Base-by-base conservation (phyloP, 2,329 filamentous ascomycete genomes). In the Penicillium sp. region DNA sequence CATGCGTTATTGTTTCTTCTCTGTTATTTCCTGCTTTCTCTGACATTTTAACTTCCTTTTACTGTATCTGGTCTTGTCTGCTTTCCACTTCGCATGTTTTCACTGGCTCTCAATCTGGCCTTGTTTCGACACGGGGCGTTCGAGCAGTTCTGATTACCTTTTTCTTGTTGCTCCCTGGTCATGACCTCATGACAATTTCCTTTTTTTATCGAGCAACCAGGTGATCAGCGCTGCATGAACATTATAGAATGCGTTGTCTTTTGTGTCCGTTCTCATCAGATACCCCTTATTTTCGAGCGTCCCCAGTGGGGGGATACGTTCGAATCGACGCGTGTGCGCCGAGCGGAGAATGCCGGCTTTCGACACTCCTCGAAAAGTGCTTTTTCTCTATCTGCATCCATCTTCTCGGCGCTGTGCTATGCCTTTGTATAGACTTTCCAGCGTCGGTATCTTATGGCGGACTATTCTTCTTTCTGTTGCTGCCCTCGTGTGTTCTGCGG, bases 171-270 rank as follows among this genome's bases (percentile, higher is more conserved):
- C 65, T 67, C 57, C 55, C 58, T 36, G 59, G 60, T 47, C 43
- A 47, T 48, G 38, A 42, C 45, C 36, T 60, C 56, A 64, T 54
- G 48, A 52, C 49, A 51, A 28, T 46, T 41, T 59, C 53, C 59
- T 58, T 58, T 58, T 58, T 59, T 4, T 39, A 9, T 21, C 56
- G 61, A 62, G 66, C 65, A 65, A 67, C 44, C 39, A 36, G 60
- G 61, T 65, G 64, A 63, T 68, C 65, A 64, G 68, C 66, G 68
- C 71, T 74, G 72, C 72, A 73, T 74, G 71, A 71, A 73, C 70
- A 76, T 74, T 71, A 78, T 79, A 79, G 76, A 79, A 72, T 76
- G 76, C 76, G 76, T 77, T 79, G 73, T 70, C 67, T 72, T 74
- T 73, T 72, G 61, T 66, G 66, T 72, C 71, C 70, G 71, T 68